Base-by-base conservation (phyloP, 345 rosid genomes). In the Raphanus raphanistrum region DNA sequence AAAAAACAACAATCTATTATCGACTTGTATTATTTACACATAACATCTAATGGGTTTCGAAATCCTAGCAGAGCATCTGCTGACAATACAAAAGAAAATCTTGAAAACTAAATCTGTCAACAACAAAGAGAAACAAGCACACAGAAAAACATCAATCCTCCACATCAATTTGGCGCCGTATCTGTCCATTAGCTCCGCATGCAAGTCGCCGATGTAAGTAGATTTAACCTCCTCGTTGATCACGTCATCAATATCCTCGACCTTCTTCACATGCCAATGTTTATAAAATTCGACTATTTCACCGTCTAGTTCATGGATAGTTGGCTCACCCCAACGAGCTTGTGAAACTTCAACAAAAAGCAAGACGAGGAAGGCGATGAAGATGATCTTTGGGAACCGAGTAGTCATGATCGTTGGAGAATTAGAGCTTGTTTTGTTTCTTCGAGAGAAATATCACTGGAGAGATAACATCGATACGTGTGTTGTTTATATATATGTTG, bases 121-220 rank as follows among this genome's bases (percentile, higher is more conserved):
- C 26, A 73, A 63, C 0, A 63, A 16, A 50, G 70, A 63, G 13
- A 50, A 50, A 73, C 52, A n/a, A 32, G 11, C 2, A 48, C 38
- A 4, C 7, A 63, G 35, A 25, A 63, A 7, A 5, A 73, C 10
- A 63, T 63, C 52, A 25, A 65, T 54, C 55, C 38, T 52, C 77
- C 64, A 64, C 10, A 52, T 13, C 77, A 50, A 50, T 12, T 50
- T 12, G 60, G 32, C 21, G 61, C 52, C 35, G 8, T 63, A 73
- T 63, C 8, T 32, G 33, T 48, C 12, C 25, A 48, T 33, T 48
- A 33, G 50, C 36, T 11, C 32, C 4, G 33, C 43, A 50, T 48
- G 61, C 62, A 61, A 45, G 59, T 72, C 41, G 52, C 3, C 4
- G 21, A 50, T 4, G 50, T 48, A 63, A 16, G 70, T 27, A 0